phyloP scores from a whole-genome alignment of 257 asterid species.

The Scutellaria barbata region DNA sequence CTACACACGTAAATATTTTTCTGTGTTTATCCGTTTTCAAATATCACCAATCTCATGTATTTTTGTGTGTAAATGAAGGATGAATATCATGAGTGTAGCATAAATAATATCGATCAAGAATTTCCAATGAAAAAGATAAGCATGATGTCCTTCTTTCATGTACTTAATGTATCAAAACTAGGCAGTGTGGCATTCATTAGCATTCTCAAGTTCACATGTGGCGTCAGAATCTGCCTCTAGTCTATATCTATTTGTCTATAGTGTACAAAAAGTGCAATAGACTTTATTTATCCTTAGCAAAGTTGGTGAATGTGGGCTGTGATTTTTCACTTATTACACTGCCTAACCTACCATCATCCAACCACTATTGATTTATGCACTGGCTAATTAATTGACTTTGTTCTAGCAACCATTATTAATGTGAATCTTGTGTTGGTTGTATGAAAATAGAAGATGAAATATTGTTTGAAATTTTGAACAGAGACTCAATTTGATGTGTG shows the following conservation, averaged over 20 bases:
- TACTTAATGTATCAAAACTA: not conserved
- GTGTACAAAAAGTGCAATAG: conserved; percentile 27
- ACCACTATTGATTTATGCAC: conserved; percentile 17
- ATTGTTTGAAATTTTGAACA: not conserved
- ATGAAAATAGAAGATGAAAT: not conserved
- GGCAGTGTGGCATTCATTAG: conserved; percentile 17
- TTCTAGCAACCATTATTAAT: not conserved
- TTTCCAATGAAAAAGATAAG: conserved; percentile 23
- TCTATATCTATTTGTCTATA: conserved; percentile 19
- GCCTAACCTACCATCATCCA: conserved; percentile 24
- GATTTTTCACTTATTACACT: conserved; percentile 18
- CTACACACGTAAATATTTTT: not conserved
- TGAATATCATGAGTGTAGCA: too few species aligned
- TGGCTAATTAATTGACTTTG: conserved; percentile 26
- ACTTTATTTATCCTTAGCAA: conserved; percentile 24
- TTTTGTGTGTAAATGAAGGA: not conserved
- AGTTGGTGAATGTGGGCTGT: conserved; percentile 31
- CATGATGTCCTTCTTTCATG: too few species aligned
- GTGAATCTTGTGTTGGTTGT: not conserved
- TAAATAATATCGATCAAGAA: not conserved
- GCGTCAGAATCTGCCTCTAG: conserved; percentile 34
- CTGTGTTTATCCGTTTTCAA: too few species aligned
- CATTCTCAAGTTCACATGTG: conserved; percentile 35
- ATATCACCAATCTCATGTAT: too few species aligned
- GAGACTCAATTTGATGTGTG: not conserved